phyloP scores from a whole-genome alignment of 768 basidiomycete species.

The Boletus rubropictus region DNA sequence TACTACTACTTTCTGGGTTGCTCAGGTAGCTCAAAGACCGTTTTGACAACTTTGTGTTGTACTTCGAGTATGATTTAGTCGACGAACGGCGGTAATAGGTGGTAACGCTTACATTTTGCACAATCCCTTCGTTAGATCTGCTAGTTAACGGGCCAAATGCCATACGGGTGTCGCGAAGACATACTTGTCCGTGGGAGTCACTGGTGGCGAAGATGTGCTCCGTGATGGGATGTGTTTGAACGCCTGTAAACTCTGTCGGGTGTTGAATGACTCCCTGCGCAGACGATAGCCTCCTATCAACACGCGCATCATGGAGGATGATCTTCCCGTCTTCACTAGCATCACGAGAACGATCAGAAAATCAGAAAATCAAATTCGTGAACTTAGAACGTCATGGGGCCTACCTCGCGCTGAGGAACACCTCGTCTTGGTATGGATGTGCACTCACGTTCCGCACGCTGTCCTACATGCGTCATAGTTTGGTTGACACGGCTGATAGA shows the following conservation, averaged over 20 bases:
- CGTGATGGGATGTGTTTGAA: constrained; percentile 62
- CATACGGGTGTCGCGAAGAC: constrained; percentile 68
- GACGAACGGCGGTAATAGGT: constrained; percentile 6
- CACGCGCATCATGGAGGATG: constrained; percentile 55
- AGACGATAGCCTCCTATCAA: constrained; percentile 27
- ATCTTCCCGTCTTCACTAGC: constrained; percentile 68
- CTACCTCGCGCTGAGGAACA: constrained; percentile 68
- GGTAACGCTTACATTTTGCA: constrained; percentile 31
- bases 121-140: constrained; percentile 47
- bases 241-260: constrained; percentile 52
- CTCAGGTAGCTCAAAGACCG: constrained; percentile 35
- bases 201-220: constrained; percentile 66
- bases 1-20: constrained; percentile 64
- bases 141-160: constrained; percentile 52
- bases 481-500: constrained; percentile 19
- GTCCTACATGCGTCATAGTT: constrained; percentile 39
- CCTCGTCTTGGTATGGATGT: constrained; percentile 61
- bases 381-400: constrained; percentile 15
- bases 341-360: constrained; percentile 15
- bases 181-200: constrained; percentile 53
- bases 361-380: constrained; percentile 12
- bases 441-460: constrained; percentile 60
- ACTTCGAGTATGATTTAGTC: constrained; percentile 36
- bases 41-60: constrained; percentile 43
- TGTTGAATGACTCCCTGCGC: constrained; percentile 52